phyloP scores from a whole-genome alignment of 257 asterid species.

The Solanum tarapatanum region DNA sequence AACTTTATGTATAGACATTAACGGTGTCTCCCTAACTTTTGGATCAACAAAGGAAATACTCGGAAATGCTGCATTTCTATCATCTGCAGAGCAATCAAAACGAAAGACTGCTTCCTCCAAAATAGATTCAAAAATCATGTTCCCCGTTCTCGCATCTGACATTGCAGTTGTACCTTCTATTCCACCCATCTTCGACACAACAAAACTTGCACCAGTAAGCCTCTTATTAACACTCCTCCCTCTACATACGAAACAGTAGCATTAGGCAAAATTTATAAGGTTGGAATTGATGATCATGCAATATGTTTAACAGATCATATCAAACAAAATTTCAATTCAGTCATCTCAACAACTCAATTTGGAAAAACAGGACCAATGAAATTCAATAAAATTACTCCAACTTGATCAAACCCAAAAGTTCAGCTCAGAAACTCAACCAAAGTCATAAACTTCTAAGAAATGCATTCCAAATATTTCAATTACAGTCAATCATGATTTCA shows the following conservation, averaged over 20 bases:
- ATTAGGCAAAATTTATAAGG: background rate
- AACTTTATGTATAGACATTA: slow-evolving; percentile 17
- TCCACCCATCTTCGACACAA: slow-evolving; percentile 45
- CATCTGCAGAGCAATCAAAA: slow-evolving; percentile 79
- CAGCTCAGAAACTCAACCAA: background rate
- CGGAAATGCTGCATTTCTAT: slow-evolving; percentile 64
- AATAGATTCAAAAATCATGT: slow-evolving; percentile 77
- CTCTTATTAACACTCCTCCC: slow-evolving; percentile 18
- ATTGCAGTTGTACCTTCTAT: slow-evolving; percentile 17
- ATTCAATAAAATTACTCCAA: background rate
- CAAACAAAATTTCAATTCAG: background rate
- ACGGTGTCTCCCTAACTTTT: slow-evolving; percentile 61
- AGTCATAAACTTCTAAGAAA: background rate
- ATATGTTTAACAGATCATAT: background rate
- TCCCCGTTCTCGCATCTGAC: slow-evolving; percentile 33
- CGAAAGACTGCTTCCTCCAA: slow-evolving; percentile 86
- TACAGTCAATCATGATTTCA: background rate
- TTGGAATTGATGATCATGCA: background rate
- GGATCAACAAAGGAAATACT: slow-evolving; percentile 61
- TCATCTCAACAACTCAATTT: background rate
- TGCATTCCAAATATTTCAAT: background rate
- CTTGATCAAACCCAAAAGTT: background rate
- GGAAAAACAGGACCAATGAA: background rate
- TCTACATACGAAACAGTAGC: slow-evolving; percentile 15
- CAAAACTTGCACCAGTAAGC: slow-evolving; percentile 18